Conservation (phyloP, 202 grass and related monocot genomes). For the Zizania palustris region DNA sequence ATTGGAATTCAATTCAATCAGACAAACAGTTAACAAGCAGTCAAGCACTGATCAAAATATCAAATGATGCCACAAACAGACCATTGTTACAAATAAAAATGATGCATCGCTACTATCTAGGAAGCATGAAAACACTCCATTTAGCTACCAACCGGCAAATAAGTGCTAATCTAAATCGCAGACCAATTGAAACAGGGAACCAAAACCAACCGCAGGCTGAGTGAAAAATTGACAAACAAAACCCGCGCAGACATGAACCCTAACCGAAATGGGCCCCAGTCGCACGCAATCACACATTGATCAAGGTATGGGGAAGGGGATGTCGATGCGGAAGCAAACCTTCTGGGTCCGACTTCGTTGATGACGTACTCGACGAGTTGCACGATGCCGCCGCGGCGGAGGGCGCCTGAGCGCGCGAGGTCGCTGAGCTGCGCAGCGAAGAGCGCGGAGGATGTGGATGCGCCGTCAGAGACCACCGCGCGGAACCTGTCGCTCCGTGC, state of each 20-base stretch:
- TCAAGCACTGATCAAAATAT: slow-evolving; percentile 20
- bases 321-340: slow-evolving; percentile 27
- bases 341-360: slow-evolving; percentile 50
- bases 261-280: slow-evolving; percentile 15
- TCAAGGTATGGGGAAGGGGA: neutral
- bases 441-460: slow-evolving; percentile 40
- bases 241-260: slow-evolving; percentile 18
- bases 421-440: slow-evolving; percentile 67
- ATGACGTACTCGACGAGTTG: slow-evolving; percentile 75
- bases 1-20: slow-evolving; percentile 6
- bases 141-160: neutral
- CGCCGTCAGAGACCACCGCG: slow-evolving; percentile 67
- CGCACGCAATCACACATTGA: neutral
- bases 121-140: neutral
- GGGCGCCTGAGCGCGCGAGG: slow-evolving; percentile 48
- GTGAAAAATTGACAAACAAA: neutral
- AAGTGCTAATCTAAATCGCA: neutral
- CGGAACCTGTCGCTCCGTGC: slow-evolving; percentile 54
- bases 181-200: neutral
- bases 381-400: slow-evolving; percentile 66
- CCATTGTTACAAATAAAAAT: slow-evolving; percentile 8
- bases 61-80: slow-evolving; percentile 7
- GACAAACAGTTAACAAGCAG: neutral
- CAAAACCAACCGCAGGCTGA: neutral
- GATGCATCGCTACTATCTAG: neutral